Evolutionary conservation across 495 filamentous ascomycete genomes (phyloP).

Genomic region (Clohesyomyces aquaticus): DNA sequence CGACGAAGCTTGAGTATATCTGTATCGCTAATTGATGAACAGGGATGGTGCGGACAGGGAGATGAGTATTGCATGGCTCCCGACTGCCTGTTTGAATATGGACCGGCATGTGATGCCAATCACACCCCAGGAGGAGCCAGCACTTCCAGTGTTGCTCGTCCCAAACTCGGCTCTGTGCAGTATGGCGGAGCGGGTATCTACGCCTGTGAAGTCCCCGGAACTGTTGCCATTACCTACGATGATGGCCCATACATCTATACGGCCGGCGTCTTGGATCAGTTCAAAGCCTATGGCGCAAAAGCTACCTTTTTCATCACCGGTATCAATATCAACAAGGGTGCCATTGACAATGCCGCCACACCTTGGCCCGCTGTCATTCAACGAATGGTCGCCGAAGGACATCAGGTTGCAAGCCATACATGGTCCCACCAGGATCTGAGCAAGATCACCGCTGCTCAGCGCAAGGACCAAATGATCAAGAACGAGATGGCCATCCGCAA

Average conservation of each 20-base stretch:
- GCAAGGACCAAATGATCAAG: slow-evolving; percentile 69
- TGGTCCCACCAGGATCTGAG: slow-evolving; percentile 79
- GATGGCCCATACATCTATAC: slow-evolving; percentile 78
- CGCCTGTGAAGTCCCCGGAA: slow-evolving; percentile 63
- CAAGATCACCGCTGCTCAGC: slow-evolving; percentile 57
- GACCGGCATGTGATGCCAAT: slow-evolving; percentile 68
- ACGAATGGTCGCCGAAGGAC: slow-evolving; percentile 71
- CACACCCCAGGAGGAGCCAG: slow-evolving; percentile 63
- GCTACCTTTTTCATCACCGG: slow-evolving; percentile 83
- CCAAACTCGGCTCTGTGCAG: slow-evolving; percentile 59
- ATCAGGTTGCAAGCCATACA: slow-evolving; percentile 82
- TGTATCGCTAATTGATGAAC: not conserved
- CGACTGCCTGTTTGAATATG: slow-evolving; percentile 71
- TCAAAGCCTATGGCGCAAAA: slow-evolving; percentile 66
- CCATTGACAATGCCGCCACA: slow-evolving; percentile 63
- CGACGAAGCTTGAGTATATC: not conserved
- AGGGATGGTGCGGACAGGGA: slow-evolving; percentile 59
- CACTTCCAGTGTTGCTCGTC: slow-evolving; percentile 62
- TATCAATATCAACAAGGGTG: slow-evolving; percentile 70
- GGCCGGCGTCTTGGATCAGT: slow-evolving; percentile 65
- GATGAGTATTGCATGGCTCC: slow-evolving; percentile 68
- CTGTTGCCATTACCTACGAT: slow-evolving; percentile 76
- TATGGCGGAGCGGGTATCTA: slow-evolving; percentile 61
- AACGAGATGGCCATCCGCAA: slow-evolving; percentile 79
- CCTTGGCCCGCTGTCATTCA: slow-evolving; percentile 66